These are phyloP conservation scores for Sporothrix brasiliensis DNA, from an alignment of 2,329 filamentous ascomycete species.

Conservation along the genomic window DNA sequence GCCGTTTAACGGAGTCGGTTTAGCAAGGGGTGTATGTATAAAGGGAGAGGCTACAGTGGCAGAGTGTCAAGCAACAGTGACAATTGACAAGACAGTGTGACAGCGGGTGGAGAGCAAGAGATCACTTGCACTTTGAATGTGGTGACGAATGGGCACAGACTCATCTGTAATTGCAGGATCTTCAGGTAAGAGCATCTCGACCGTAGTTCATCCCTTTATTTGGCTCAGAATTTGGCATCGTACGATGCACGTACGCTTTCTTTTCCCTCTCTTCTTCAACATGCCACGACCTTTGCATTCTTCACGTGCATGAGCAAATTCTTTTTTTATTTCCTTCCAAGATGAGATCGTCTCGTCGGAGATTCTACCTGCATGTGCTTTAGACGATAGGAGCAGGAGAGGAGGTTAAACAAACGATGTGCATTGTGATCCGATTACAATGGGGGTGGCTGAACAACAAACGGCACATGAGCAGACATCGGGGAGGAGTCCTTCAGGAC, in stretches of 20 bases:
- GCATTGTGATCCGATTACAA: neutral
- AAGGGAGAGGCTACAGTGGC: neutral
- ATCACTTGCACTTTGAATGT: too few relatives aligned
- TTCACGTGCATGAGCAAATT: neutral
- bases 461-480: neutral
- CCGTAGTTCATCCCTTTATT: neutral
- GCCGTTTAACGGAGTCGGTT: neutral
- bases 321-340: neutral
- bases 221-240: neutral
- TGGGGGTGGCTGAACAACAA: neutral
- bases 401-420: neutral
- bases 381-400: neutral
- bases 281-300: neutral
- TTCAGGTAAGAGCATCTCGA: neutral
- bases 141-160: slow-evolving; percentile 14
- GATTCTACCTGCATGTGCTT: neutral
- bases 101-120: neutral
- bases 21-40: neutral
- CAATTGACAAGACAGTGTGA: neutral
- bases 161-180: neutral
- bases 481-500: neutral
- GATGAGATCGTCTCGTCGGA: neutral
- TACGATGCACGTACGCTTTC: neutral
- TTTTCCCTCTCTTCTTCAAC: neutral
- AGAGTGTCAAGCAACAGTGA: neutral